Evolutionary conservation across 1,284 basidiomycete species (phyloP).

Genomic region (Ceratobasidium sp.): DNA sequence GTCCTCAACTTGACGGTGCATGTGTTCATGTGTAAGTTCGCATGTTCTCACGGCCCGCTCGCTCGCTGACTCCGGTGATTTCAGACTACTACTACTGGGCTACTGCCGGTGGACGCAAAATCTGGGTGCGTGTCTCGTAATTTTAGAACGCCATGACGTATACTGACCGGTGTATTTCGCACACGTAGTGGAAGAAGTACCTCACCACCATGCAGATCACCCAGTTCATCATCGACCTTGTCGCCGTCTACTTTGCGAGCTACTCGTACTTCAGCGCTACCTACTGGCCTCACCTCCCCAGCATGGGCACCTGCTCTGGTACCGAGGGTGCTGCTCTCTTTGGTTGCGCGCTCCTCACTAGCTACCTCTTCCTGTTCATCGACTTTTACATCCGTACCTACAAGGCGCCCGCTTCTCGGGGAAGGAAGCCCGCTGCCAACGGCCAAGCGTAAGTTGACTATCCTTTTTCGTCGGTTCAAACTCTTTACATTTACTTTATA

Average conservation of each 20-base stretch:
- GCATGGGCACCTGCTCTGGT: conserved; percentile 84
- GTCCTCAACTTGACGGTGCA: conserved; percentile 92
- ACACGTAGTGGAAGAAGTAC: conserved; percentile 90
- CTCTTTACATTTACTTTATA: background rate
- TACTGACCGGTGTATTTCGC: conserved; percentile 27
- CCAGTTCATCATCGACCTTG: conserved; percentile 92
- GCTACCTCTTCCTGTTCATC: conserved; percentile 91
- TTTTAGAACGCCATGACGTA: background rate
- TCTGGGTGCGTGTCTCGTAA: conserved; percentile 75
- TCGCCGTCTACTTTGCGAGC: conserved; percentile 91
- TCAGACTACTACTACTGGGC: conserved; percentile 97
- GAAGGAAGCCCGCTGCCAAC: conserved; percentile 25
- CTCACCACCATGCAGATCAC: conserved; percentile 94
- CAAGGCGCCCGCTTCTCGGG: conserved; percentile 57
- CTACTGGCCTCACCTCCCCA: conserved; percentile 71
- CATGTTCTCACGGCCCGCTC: conserved; percentile 5
- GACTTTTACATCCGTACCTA: conserved; percentile 88
- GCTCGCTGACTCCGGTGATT: conserved; percentile 10
- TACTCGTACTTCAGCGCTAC: conserved; percentile 81
- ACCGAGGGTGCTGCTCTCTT: conserved; percentile 87
- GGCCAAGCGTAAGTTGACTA: conserved; percentile 23
- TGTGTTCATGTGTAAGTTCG: conserved; percentile 92
- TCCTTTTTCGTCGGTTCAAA: background rate
- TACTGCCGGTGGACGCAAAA: conserved; percentile 91
- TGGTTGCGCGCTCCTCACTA: conserved; percentile 86